These are phyloP conservation scores for Claviceps purpurea DNA, from an alignment of 2,329 filamentous ascomycete species.

Conservation along the genomic window DNA sequence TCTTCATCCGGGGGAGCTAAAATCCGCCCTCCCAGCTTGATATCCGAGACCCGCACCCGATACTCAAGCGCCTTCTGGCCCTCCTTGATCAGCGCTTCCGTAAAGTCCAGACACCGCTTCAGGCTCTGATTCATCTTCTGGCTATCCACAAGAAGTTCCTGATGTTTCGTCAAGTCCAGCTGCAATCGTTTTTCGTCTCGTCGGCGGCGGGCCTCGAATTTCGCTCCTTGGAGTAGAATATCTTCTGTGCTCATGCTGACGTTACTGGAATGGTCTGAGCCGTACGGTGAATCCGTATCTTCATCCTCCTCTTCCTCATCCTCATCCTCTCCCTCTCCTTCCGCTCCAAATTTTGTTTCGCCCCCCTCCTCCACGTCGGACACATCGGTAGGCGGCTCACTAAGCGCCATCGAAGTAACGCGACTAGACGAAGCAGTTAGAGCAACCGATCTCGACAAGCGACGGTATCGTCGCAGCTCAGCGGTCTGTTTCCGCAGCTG, in stretches of 20 bases:
- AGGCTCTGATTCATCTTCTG: conserved; percentile 94
- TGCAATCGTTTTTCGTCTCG: conserved; percentile 74
- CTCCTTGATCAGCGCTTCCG: conserved; percentile 80
- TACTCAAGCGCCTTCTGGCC: conserved; percentile 80
- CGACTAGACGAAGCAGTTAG: conserved; percentile 43
- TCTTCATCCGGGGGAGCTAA: conserved; percentile 55
- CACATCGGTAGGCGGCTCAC: conserved; percentile 29
- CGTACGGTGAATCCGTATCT: conserved; percentile 37
- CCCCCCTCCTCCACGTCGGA: conserved; percentile 35
- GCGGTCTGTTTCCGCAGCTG: conserved; percentile 84
- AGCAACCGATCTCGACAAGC: conserved; percentile 70
- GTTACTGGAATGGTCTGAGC: conserved; percentile 34
- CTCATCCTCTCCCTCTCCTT: background rate
- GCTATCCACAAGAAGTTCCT: conserved; percentile 74
- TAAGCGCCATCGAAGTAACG: conserved; percentile 30
- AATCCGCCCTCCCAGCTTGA: conserved; percentile 70
- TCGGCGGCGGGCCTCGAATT: conserved; percentile 34
- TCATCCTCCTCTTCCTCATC: conserved; percentile 20
- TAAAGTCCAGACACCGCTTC: conserved; percentile 77
- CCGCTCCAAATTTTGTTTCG: conserved; percentile 25
- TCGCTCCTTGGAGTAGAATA: conserved; percentile 28
- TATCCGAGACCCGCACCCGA: conserved; percentile 62
- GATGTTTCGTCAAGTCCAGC: conserved; percentile 76
- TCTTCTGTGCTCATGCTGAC: conserved; percentile 16
- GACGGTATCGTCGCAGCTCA: conserved; percentile 72